These are phyloP conservation scores for Protostelium mycophagum DNA, from an alignment of 78 protist genomes.

Conservation along the genomic window DNA sequence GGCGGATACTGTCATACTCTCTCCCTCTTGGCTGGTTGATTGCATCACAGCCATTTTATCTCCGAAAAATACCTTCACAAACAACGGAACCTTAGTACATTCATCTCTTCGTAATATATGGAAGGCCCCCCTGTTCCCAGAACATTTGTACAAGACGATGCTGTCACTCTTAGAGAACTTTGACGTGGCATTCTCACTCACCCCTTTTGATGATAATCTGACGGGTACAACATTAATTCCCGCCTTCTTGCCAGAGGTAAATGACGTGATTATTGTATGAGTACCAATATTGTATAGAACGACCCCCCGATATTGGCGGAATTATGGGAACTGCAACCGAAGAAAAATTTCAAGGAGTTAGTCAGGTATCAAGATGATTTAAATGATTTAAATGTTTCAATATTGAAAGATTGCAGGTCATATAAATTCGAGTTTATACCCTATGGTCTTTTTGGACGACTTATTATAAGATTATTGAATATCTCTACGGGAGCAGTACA, in stretches of 20 bases:
- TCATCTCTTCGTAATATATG: conserved; percentile 52
- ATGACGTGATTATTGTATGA: neutral
- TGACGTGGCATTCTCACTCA: conserved; percentile 42
- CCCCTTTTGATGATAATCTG: neutral
- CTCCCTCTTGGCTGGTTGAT: conserved; percentile 58
- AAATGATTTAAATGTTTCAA: no score
- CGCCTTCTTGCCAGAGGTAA: neutral
- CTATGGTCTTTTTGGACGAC: conserved; percentile 58
- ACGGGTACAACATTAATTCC: neutral
- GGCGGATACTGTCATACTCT: conserved; percentile 37
- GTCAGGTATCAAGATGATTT: no score
- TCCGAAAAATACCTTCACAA: neutral
- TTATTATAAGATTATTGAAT: conserved; percentile 49
- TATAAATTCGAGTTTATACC: conserved; percentile 57
- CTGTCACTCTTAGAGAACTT: conserved; percentile 49
- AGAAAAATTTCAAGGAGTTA: conserved; percentile 17
- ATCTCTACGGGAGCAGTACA: conserved; percentile 36
- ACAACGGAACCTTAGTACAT: conserved; percentile 28
- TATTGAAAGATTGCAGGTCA: no score
- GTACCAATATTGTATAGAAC: neutral
- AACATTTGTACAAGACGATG: conserved; percentile 32
- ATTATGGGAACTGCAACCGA: neutral
- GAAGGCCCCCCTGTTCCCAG: conserved; percentile 64
- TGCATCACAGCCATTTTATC: conserved; percentile 34
- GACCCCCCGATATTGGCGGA: conserved; percentile 2